A percentile compares a stretch with the other conserved stretches of the same genome.
These are phyloP conservation scores for Fusarium odoratissimum DNA, from an alignment of 2,329 filamentous ascomycete species.

Conservation along the genomic window DNA sequence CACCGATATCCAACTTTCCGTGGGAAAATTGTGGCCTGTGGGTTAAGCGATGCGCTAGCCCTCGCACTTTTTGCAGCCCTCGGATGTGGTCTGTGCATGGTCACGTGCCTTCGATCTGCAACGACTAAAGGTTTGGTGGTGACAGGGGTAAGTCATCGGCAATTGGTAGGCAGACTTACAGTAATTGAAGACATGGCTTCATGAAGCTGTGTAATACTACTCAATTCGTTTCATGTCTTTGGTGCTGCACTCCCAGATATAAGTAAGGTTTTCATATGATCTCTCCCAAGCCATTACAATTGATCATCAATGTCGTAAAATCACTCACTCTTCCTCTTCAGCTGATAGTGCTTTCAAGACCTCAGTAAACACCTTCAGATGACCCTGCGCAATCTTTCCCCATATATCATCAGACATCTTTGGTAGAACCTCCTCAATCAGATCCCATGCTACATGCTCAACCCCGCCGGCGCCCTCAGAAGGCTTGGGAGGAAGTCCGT, in stretches of 20 bases:
- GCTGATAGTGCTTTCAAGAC: constrained; percentile 39
- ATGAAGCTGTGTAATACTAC: neutral
- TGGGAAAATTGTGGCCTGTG: constrained; percentile 30
- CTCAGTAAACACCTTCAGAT: constrained; percentile 44
- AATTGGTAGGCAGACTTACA: neutral
- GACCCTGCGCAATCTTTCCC: constrained; percentile 47
- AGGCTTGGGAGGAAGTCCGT: constrained; percentile 3
- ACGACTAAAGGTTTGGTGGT: neutral
- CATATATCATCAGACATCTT: constrained; percentile 45
- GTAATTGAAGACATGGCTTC: neutral
- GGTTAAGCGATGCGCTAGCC: constrained; percentile 49
- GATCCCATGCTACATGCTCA: constrained; percentile 50
- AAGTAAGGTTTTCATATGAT: neutral
- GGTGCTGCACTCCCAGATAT: neutral
- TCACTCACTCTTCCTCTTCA: constrained; percentile 17
- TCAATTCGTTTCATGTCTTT: neutral
- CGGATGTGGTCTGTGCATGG: neutral
- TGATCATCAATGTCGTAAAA: neutral
- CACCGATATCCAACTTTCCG: constrained; percentile 19
- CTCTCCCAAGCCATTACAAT: neutral
- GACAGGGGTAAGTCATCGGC: neutral
- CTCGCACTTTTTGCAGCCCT: constrained; percentile 1
- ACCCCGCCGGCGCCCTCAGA: constrained; percentile 41
- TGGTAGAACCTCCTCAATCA: constrained; percentile 45
- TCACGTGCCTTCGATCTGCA: neutral